These are phyloP conservation scores for Kuraishia hungarica DNA, from an alignment of 805 yeast species.

Conservation along the genomic window DNA sequence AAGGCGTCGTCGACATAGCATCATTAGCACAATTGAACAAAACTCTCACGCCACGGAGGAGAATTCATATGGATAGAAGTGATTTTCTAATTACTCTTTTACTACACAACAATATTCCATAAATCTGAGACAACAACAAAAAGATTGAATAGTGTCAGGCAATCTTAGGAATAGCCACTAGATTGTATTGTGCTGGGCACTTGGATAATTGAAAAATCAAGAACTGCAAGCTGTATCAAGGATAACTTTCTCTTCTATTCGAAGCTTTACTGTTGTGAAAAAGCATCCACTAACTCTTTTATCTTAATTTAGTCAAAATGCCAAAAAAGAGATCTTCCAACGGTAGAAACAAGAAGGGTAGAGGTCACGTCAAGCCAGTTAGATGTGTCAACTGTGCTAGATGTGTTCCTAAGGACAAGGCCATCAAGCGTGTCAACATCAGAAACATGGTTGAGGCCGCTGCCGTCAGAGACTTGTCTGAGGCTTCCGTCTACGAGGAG, in stretches of 20 bases:
- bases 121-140: too few relatives aligned
- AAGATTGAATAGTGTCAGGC: too few relatives aligned
- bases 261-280: too few relatives aligned
- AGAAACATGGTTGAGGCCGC: conserved; percentile 99
- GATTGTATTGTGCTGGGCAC: too few relatives aligned
- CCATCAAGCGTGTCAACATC: conserved; percentile 99
- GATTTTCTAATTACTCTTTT: too few relatives aligned
- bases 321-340: conserved; percentile 99
- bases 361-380: conserved; percentile 99
- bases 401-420: conserved; percentile 99
- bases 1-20: neutral
- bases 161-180: too few relatives aligned
- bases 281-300: neutral
- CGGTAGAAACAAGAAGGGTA: conserved; percentile 99
- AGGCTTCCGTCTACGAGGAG: conserved; percentile 98
- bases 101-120: too few relatives aligned
- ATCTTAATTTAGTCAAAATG: conserved; percentile 48
- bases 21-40: neutral
- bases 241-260: too few relatives aligned
- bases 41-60: neutral
- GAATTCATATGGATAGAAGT: neutral
- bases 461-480: conserved; percentile 98
- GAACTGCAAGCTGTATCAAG: too few relatives aligned
- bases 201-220: too few relatives aligned
- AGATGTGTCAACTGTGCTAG: conserved; percentile 99